These are phyloP conservation scores for Rhodotorula sp. DNA, from an alignment of 1,284 basidiomycete species.

Conservation along the genomic window DNA sequence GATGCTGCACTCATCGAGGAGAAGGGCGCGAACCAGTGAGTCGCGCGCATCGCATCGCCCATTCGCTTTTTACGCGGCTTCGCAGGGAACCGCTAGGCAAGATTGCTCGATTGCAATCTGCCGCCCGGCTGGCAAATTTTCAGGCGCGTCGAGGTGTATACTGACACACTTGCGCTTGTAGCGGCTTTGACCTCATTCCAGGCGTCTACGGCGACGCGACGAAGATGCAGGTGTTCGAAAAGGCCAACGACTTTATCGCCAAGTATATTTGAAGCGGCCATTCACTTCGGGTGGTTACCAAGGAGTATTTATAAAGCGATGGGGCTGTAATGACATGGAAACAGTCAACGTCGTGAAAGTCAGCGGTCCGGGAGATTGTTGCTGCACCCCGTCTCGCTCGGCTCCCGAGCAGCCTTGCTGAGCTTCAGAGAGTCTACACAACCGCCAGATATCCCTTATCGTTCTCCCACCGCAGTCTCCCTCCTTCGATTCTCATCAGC, in stretches of 20 bases:
- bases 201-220: slow-evolving; percentile 9
- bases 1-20: slow-evolving; percentile 15
- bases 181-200: slow-evolving; percentile 32
- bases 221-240: slow-evolving; percentile 13
- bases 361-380: too few species aligned
- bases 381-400: too few species aligned
- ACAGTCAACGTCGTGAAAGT: too few species aligned
- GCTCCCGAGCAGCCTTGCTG: too few species aligned
- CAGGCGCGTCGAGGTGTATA: background rate
- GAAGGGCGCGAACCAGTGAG: slow-evolving; percentile 25
- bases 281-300: too few species aligned
- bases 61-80: too few species aligned
- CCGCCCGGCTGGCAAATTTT: background rate
- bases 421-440: too few species aligned
- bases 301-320: too few species aligned
- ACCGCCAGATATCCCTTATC: too few species aligned
- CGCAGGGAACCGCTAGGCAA: background rate
- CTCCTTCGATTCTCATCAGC: background rate
- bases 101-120: background rate
- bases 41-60: too few species aligned
- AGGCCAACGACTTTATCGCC: slow-evolving; percentile 30
- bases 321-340: too few species aligned
- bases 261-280: slow-evolving; percentile 6
- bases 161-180: background rate
- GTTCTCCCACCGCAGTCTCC: too few species aligned